Evolutionary conservation across 768 basidiomycete genomes (phyloP), one percentile per base, ranked within the genome.

Genomic region (Coprinellus micaceus): DNA sequence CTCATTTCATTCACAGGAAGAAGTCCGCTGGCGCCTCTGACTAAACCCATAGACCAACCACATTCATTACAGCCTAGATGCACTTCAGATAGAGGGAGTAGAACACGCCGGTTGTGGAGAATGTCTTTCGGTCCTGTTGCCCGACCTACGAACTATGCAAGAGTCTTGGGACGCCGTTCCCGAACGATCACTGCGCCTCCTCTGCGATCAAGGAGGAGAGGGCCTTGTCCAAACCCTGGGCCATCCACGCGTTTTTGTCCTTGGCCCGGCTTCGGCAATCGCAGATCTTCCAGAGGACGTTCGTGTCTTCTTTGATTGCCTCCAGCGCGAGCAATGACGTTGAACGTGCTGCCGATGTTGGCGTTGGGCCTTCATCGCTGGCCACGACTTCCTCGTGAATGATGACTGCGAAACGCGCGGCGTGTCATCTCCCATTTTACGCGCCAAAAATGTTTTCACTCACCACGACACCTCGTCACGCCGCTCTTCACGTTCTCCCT

Each of bases 281-380:
- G 65, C 90, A 93, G 19, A 76, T 81, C 46, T 79, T 77, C 4
- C 76, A 69, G 65, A 92, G 69, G 54, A 91, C 84, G 12, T 75
- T 76, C 4, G 83, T 69, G 63, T 90, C 83, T 25, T 79, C 81
- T 56, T 88, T 81, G 30, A 93, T 68, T 17, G 82, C 83, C 64
- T 89, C 85, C 58, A 93, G 66, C 11, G 89, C 89, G n/a, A 74
- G 74, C 47, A 81, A 62, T 5, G 86, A 87, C 3, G 85, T 85
- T 37, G 70, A 73, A 58, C 87, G 80, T 4, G 83, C 79, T 24
- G 89, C 87, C 17, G 77, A 72, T 26, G 78, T 70, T 9, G 76
- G 70, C 6, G 80, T 80, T 5, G 67, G 52, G 49, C 85, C 85
- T 53, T 74, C 72, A 1, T 80, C 85, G 48, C 74, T 83, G 26